These are phyloP conservation scores for Petunia axillaris DNA, from an alignment of 257 asterid species.

Conservation along the genomic window DNA sequence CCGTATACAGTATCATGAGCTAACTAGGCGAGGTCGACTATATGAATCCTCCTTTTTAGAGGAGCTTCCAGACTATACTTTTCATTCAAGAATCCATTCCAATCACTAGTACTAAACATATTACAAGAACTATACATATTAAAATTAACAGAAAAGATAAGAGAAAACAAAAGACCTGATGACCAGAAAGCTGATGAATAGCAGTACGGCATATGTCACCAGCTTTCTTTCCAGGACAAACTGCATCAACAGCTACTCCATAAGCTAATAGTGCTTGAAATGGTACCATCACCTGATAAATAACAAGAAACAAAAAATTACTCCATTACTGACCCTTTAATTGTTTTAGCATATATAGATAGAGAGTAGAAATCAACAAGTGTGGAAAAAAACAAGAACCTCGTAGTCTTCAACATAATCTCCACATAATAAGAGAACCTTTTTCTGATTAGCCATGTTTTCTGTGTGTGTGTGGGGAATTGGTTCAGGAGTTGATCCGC, in stretches of 20 bases:
- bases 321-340: neutral
- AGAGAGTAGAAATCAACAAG: slow-evolving; percentile 16
- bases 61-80: neutral
- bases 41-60: neutral
- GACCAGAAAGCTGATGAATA: slow-evolving; percentile 63
- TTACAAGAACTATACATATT: neutral
- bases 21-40: neutral
- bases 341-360: neutral
- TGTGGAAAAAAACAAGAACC: slow-evolving; percentile 38
- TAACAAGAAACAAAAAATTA: neutral
- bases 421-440: slow-evolving; percentile 81
- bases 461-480: slow-evolving; percentile 36
- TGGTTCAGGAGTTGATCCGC: slow-evolving; percentile 31
- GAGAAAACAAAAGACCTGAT: slow-evolving; percentile 58
- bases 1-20: neutral
- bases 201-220: slow-evolving; percentile 91
- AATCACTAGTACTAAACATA: neutral
- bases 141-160: neutral
- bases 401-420: slow-evolving; percentile 93
- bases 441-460: slow-evolving; percentile 61
- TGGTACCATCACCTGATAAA: slow-evolving; percentile 84
- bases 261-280: slow-evolving; percentile 90
- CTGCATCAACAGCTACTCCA: slow-evolving; percentile 88
- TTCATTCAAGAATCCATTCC: neutral
- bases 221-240: slow-evolving; percentile 92